Evolutionary conservation across 176 grass and related monocot genomes (phyloP).

Genomic region (Oryza nivara): DNA sequence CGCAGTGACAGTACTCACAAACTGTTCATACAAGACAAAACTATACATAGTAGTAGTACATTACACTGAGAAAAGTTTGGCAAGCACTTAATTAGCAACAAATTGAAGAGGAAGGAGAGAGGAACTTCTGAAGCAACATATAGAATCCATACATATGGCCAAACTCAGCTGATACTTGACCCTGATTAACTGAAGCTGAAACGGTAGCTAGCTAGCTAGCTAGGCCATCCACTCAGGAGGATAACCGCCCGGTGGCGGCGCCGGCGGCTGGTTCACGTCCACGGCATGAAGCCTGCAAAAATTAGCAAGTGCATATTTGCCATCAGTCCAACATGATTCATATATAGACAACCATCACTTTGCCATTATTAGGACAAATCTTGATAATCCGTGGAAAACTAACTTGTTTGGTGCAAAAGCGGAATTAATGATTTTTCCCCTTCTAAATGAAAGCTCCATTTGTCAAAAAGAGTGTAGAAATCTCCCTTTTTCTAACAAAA

Average conservation of each 20-base stretch:
- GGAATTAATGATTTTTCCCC: neutral
- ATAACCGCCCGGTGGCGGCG: neutral
- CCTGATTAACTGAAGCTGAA: neutral
- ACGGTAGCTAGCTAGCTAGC: neutral
- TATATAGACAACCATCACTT: neutral
- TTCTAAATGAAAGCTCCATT: neutral
- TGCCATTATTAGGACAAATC: neutral
- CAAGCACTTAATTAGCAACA: neutral
- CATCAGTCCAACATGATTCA: neutral
- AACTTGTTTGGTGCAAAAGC: neutral
- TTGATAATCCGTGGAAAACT: neutral
- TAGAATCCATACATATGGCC: neutral
- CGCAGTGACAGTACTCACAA: neutral
- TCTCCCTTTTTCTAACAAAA: neutral
- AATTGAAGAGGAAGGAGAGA: neutral
- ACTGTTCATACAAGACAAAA: neutral
- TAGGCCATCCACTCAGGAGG: conserved; percentile 49
- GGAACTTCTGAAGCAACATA: neutral
- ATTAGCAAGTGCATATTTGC: neutral
- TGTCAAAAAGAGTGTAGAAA: neutral
- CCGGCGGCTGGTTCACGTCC: conserved; percentile 44
- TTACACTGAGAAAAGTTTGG: neutral
- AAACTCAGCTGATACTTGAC: neutral
- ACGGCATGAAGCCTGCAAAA: conserved; percentile 31
- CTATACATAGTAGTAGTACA: neutral